Evolutionary conservation across 148 eudicot genomes (phyloP).

Genomic region (Chenopodium album): DNA sequence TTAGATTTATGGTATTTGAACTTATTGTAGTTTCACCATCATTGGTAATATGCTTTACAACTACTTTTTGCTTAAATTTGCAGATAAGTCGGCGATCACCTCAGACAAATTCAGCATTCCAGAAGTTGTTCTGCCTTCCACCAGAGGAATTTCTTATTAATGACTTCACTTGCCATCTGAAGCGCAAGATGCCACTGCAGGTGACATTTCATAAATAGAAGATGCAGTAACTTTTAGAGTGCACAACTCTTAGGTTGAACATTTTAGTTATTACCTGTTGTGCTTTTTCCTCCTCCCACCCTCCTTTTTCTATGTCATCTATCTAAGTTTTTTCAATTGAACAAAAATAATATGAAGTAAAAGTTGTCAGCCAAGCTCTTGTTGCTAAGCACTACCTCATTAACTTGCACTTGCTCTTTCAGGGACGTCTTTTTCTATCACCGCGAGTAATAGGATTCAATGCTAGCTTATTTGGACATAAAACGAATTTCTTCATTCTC

Average conservation of each 20-base stretch:
- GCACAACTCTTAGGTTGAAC: not conserved
- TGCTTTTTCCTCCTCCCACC: not conserved
- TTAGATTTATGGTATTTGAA: conserved; percentile 2
- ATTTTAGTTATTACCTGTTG: not conserved
- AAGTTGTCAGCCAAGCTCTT: not conserved
- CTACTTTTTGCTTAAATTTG: conserved; percentile 14
- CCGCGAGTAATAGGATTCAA: conserved; percentile 93
- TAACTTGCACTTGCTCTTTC: conserved; percentile 23
- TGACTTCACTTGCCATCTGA: conserved; percentile 93
- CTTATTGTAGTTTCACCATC: conserved; percentile 4
- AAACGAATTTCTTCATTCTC: conserved; percentile 88
- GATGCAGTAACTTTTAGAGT: not conserved
- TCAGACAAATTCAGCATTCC: conserved; percentile 95
- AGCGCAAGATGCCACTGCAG: conserved; percentile 95
- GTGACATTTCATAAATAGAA: conserved; percentile 33
- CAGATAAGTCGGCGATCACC: conserved; percentile 89
- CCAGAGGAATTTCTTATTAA: conserved; percentile 96
- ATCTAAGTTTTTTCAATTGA: not conserved
- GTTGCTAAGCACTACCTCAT: conserved; percentile 5
- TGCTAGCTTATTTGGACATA: conserved; percentile 84
- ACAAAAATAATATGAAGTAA: not conserved
- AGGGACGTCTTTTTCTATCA: conserved; percentile 96
- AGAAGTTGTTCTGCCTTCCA: conserved; percentile 90
- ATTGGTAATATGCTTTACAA: not conserved
- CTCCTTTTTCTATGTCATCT: not conserved